These are phyloP conservation scores for Xylariaceae sp. DNA, from an alignment of 2,329 filamentous ascomycete genomes.

Conservation along the genomic window DNA sequence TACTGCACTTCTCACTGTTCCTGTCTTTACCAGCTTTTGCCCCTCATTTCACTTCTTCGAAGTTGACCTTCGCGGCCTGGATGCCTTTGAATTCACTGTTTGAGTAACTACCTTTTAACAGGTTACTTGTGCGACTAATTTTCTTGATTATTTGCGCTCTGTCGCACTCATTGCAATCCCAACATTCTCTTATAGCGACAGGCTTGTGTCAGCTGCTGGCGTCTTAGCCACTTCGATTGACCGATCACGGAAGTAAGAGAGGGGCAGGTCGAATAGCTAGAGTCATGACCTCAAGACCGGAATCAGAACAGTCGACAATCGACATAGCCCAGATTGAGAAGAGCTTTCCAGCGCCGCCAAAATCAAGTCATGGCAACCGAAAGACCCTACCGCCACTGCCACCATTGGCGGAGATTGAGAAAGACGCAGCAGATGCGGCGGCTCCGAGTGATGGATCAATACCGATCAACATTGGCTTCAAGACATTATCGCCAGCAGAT, in stretches of 20 bases:
- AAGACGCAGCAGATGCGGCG: slow-evolving; percentile 10
- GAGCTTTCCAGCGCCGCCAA: slow-evolving; percentile 30
- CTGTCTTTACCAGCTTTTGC: slow-evolving; percentile 23
- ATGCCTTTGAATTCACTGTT: slow-evolving; percentile 28
- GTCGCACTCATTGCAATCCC: neutral
- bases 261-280: neutral
- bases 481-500: slow-evolving; percentile 20
- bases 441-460: slow-evolving; percentile 7
- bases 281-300: slow-evolving; percentile 28
- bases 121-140: neutral
- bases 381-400: slow-evolving; percentile 39
- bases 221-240: neutral
- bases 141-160: neutral
- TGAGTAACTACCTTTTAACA: slow-evolving; percentile 10
- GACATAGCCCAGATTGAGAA: slow-evolving; percentile 34
- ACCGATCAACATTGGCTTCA: slow-evolving; percentile 8
- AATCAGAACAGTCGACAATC: slow-evolving; percentile 30
- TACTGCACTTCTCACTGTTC: slow-evolving; percentile 5
- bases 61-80: slow-evolving; percentile 42
- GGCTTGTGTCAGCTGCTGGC: too few relatives aligned
- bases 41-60: slow-evolving; percentile 34
- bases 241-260: slow-evolving; percentile 1
- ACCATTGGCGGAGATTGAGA: slow-evolving; percentile 29
- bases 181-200: neutral
- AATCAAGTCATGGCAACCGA: slow-evolving; percentile 26